Evolutionary conservation across 2,329 filamentous ascomycete genomes (phyloP), one percentile per base, ranked within the genome.

Genomic region (Madurella mycetomatis): DNA sequence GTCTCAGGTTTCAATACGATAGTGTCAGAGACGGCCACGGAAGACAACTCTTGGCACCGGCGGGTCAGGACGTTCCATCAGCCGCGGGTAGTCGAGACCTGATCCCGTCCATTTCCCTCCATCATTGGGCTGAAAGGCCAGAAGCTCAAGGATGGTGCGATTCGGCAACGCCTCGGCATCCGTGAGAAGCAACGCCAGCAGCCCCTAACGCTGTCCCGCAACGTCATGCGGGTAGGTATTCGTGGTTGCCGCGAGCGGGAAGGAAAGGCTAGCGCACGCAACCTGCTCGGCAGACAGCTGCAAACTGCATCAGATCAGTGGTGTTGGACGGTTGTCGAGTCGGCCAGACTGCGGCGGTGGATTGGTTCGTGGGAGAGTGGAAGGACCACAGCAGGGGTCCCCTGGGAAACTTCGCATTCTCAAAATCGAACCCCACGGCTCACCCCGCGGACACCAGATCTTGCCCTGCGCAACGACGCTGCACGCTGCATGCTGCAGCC

Each of bases 371-470:
- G 39, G 30, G 30, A 42, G 30, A 13, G 41, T 34, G 39, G 37
- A 15, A 47, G 16, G 19, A 34, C 17, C 12, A n/a, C n/a, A n/a
- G n/a, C n/a, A 37, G n/a, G 45, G 45, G 31, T 39, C 13, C 41
- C 41, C 16, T 42, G 39, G n/a, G 41, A 42, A 25, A 51, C 46
- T 46, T 47, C 49, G 49, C 49, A 47, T 52, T 32, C 30, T 31
- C 17, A 50, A 46, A 47, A 40, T 18, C 43, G 42, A 55, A 60
- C 59, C 60, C 59, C 57, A 61, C 58, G 60, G 61, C 48, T 49
- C 51, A 55, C 59, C 62, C 62, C 59, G 60, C 62, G 58, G 52
- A 47, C 17, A 39, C 32, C 16, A 40, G 60, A 62, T 63, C 57
- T 56, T 40, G 47, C 47, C 41, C 34, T 60, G 59, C 56, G 51